phyloP scores from a whole-genome alignment of 345 rosid genomes.

The Brassica carinata region DNA sequence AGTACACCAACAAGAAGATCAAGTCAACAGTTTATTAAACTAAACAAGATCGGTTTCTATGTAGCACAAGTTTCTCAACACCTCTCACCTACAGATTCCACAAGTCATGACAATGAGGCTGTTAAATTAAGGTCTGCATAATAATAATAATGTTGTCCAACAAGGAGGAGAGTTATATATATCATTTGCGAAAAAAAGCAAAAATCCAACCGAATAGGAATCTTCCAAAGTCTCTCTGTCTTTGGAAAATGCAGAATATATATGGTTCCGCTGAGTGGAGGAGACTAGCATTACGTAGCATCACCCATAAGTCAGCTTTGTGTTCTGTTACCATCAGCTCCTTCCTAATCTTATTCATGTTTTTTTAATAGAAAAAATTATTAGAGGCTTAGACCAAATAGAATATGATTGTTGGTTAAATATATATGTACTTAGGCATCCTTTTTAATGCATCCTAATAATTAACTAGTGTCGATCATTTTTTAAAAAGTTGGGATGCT shows the following conservation, averaged over 20 bases:
- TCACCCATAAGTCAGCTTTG: neutral
- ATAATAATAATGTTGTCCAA: too few relatives aligned
- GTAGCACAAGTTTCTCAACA: neutral
- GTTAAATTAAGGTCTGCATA: neutral
- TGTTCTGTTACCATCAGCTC: neutral
- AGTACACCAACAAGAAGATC: neutral
- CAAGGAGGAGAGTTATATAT: neutral
- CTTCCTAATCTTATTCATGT: neutral
- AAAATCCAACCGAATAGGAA: neutral
- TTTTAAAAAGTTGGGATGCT: neutral
- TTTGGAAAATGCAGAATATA: neutral
- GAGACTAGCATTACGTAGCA: neutral
- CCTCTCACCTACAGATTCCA: neutral
- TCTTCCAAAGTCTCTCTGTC: constrained; percentile 31
- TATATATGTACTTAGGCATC: neutral
- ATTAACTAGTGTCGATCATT: constrained; percentile 7
- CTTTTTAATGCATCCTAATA: neutral
- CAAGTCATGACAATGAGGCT: neutral
- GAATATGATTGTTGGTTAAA: too few relatives aligned
- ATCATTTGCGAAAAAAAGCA: neutral
- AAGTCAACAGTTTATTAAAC: neutral
- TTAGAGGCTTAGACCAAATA: too few relatives aligned
- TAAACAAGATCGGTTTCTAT: neutral
- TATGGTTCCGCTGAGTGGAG: constrained; percentile 1
- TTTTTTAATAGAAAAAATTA: neutral